phyloP scores from a whole-genome alignment of 345 rosid genomes.

The Kernera saxatilis region DNA sequence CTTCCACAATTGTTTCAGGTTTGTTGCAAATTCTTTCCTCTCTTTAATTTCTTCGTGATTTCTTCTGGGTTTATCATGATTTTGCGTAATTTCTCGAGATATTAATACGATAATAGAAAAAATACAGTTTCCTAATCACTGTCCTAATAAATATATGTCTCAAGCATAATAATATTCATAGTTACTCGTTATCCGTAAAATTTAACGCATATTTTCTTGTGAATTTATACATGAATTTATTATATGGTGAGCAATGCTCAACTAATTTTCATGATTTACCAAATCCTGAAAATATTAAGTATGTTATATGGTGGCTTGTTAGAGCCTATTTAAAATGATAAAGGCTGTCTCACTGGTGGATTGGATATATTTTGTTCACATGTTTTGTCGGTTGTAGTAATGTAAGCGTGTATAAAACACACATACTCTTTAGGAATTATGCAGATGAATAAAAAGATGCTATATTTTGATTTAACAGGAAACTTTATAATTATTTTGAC shows the following conservation, averaged over 20 bases:
- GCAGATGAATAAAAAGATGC: not conserved
- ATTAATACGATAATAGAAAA: not conserved
- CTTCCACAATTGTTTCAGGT: no score
- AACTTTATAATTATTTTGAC: not conserved
- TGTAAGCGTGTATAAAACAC: conserved; percentile 19
- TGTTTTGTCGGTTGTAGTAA: conserved; percentile 25
- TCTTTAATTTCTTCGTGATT: no score
- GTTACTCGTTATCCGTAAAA: no score
- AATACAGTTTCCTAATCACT: not conserved
- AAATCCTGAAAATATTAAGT: not conserved
- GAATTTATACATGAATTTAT: not conserved
- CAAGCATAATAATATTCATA: no score
- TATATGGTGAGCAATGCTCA: not conserved
- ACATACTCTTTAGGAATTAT: not conserved
- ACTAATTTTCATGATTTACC: not conserved
- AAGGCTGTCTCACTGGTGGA: conserved; percentile 25
- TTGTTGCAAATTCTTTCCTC: no score
- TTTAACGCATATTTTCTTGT: not conserved
- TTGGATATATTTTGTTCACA: conserved; percentile 15
- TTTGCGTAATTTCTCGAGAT: no score
- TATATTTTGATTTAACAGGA: not conserved
- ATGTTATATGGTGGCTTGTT: conserved; percentile 3
- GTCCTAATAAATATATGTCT: not conserved
- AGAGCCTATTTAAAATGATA: conserved; percentile 13
- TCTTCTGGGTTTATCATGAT: no score